Base-by-base conservation (phyloP, 2,329 filamentous ascomycete genomes). In the Phialocephala subalpina region DNA sequence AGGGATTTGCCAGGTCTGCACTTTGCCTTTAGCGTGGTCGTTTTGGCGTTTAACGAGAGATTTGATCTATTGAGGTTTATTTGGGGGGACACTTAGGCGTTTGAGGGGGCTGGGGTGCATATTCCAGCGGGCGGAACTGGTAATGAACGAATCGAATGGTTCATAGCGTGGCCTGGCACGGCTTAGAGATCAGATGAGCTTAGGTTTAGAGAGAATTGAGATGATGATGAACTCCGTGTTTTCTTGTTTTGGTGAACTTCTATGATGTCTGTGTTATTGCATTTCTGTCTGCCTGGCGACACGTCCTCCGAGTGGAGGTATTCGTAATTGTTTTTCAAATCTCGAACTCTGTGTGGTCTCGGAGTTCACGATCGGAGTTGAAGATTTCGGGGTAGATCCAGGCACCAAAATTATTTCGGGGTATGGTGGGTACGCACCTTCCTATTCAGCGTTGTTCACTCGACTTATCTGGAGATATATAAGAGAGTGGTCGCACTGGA, bases 11-110 rank as follows among this genome's bases (percentile, higher is more conserved):
- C 36, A 47, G 57, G 40, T 11, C 25, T 36, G 36, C 25, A 1
- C 40, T 61, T 47, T 52, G 33, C 29, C 33, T 60, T 66, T 68
- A 66, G 63, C 63, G 63, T 60, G 66, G 60, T 66, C 59, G 63
- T 65, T 68, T 47, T 14, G 66, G 63, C 40, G 63, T 66, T 63
- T 55, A 27, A 49, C 45, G 25, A 25, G 18, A n/a, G 55, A 57
- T 25, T 38, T 57, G 14, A 36, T 57, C 22, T 57, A 40, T 29
- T 57, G n/a, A 8, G 22, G 22, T 25, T 49, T 49, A 49, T 49
- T 22, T 25, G 45, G 45, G 2, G n/a, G 1, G n/a, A n/a, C 45
- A 20, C 14, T 49, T n/a, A 12, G 33, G 55, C 20, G 33, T 22
- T 36, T 11, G 14, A 29, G 12, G 29, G 52, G 52, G 27, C 3